Percentiles rank a stretch among this genome's conserved stretches.
phyloP scores from a whole-genome alignment of 495 filamentous ascomycete species.

The Hypoxylon crocopeplum region DNA sequence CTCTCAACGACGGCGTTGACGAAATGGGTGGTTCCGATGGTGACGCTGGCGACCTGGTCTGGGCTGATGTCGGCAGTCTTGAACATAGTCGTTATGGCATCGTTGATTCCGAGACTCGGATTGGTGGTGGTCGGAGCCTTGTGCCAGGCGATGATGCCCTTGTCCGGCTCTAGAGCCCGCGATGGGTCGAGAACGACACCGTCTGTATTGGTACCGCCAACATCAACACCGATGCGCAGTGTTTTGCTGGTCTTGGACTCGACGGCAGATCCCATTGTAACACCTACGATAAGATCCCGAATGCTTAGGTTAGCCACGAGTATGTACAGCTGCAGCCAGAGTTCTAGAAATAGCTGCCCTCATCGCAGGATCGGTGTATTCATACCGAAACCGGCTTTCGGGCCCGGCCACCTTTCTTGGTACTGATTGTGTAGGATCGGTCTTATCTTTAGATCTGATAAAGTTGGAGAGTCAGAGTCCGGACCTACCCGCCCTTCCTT shows the following conservation, averaged over 20 bases:
- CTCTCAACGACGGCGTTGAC: slow-evolving; percentile 68
- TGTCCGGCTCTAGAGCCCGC: slow-evolving; percentile 42
- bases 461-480: too few relatives aligned
- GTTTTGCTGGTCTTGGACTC: slow-evolving; percentile 15
- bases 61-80: slow-evolving; percentile 46
- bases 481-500: too few relatives aligned
- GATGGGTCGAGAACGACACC: slow-evolving; percentile 62
- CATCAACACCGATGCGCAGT: slow-evolving; percentile 54
- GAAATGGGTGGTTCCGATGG: slow-evolving; percentile 69
- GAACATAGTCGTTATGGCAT: slow-evolving; percentile 56
- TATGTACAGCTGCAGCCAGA: background rate
- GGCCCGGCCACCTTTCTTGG: too few relatives aligned
- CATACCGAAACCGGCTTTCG: too few relatives aligned
- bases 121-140: slow-evolving; percentile 66
- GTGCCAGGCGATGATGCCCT: slow-evolving; percentile 58
- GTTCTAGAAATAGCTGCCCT: background rate
- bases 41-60: slow-evolving; percentile 58
- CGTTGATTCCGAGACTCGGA: slow-evolving; percentile 61
- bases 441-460: too few relatives aligned
- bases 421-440: too few relatives aligned
- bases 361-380: background rate
- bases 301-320: background rate
- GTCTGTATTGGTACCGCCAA: slow-evolving; percentile 68
- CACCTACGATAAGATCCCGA: too few relatives aligned
- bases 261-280: slow-evolving; percentile 34